phyloP scores from a whole-genome alignment of 192 early-diverging fungal genomes.

The Geosiphon pyriformis region DNA sequence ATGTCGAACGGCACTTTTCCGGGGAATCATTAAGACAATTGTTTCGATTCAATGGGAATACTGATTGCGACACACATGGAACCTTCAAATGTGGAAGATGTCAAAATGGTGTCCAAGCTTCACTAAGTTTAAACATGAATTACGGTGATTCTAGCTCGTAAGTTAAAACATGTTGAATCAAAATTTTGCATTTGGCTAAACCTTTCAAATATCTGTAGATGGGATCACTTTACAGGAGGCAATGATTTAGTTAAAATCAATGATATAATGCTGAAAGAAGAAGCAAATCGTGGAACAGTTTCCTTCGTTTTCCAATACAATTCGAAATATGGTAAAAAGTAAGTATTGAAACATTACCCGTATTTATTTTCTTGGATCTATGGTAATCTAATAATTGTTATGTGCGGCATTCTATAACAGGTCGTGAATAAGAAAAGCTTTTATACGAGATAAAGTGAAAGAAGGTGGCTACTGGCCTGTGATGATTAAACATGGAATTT shows the following conservation, averaged over 20 bases:
- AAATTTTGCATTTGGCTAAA: neutral
- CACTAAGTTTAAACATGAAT: slow-evolving; percentile 57
- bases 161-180: slow-evolving; percentile 17
- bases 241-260: slow-evolving; percentile 50
- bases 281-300: slow-evolving; percentile 53
- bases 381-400: too few relatives aligned
- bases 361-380: too few relatives aligned
- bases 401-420: too few relatives aligned
- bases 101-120: slow-evolving; percentile 73
- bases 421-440: too few relatives aligned
- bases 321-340: slow-evolving; percentile 26
- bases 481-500: too few relatives aligned
- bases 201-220: slow-evolving; percentile 36
- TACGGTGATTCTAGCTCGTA: slow-evolving; percentile 71
- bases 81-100: slow-evolving; percentile 95
- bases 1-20: slow-evolving; percentile 93
- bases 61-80: slow-evolving; percentile 85
- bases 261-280: slow-evolving; percentile 57
- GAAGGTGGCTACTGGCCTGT: too few relatives aligned
- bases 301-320: slow-evolving; percentile 82
- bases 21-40: slow-evolving; percentile 83
- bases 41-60: slow-evolving; percentile 70
- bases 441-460: too few relatives aligned
- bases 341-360: too few relatives aligned
- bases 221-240: slow-evolving; percentile 67